phyloP scores from a whole-genome alignment of 345 rosid genomes.

The Eucalyptus pauciflora region DNA sequence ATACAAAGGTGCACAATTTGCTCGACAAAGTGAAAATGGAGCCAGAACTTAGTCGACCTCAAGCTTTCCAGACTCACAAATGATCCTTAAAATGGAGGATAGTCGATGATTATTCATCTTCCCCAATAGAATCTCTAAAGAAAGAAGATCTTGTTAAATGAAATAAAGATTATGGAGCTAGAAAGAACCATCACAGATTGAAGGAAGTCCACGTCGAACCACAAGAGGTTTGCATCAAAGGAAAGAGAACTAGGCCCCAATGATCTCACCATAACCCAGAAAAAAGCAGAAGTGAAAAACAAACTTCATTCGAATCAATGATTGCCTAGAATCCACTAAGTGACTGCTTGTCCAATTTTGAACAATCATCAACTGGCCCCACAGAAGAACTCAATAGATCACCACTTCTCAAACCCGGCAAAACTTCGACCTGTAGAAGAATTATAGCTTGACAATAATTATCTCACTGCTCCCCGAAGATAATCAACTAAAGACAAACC shows the following conservation, averaged over 20 bases:
- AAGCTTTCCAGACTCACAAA: too few species aligned
- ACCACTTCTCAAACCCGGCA: neutral
- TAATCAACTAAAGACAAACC: neutral
- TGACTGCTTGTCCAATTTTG: neutral
- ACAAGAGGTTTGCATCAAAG: neutral
- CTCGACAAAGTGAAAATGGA: too few species aligned
- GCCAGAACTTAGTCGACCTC: too few species aligned
- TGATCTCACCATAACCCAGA: neutral
- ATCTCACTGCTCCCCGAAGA: too few species aligned
- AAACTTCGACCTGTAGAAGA: neutral
- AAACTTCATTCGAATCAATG: neutral
- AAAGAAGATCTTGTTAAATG: too few species aligned
- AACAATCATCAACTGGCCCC: neutral
- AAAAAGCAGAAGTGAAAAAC: neutral
- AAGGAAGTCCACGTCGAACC: neutral
- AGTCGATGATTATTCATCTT: too few species aligned
- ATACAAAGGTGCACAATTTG: too few species aligned
- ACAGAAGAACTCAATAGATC: neutral
- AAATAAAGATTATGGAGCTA: too few species aligned
- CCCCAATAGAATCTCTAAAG: too few species aligned
- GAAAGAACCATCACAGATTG: too few species aligned
- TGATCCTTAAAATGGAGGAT: too few species aligned
- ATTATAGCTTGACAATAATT: neutral
- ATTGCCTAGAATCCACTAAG: neutral
- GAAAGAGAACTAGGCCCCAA: neutral